Base-by-base conservation (phyloP, 2,329 filamentous ascomycete genomes). In the Scorias spongiosa region DNA sequence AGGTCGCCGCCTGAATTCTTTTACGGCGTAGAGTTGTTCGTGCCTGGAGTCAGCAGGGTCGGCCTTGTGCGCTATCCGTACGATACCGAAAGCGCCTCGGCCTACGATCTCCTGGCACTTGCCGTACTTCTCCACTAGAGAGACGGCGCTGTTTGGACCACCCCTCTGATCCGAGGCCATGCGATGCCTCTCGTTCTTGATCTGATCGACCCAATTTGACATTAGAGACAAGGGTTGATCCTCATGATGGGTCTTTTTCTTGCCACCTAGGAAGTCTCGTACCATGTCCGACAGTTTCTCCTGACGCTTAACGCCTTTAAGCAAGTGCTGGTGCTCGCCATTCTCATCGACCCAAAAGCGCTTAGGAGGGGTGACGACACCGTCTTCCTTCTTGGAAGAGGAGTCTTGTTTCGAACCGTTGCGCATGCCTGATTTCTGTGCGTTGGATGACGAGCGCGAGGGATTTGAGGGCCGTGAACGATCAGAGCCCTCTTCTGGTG, bases 81-180 rank as follows among this genome's bases (percentile, higher is more conserved):
- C 91, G 50, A 98, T 93, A 45, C 91, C 91, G 63, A 98, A 98
- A 37, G 91, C 91, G 48, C 91, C 91, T 32, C 89, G 85, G 15
- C 91, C 91, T 18, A 98, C 86, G 29, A 98, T 80, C 63, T 98
- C 91, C 60, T 96, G 89, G 60, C 91, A 96, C 66, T 96, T 96
- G 55, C 91, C 91, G 61, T 98, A 98, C 62, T 96, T 96, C 59
- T 96, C 86, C 1, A 91, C 84, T 41, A 98, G 70, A 1, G 87
- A 87, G 15, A 78, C 78, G 12, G 83, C 81, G 14, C 81, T 73
- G 57, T 81, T 84, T 6, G 81, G 75, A 1, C 81, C 81, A 18
- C 76, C 78, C 61, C 81, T 91, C 66, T 81, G 86, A 55, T 93
- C 85, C 34, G 75, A 67, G 1, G 80, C 79, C 42, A 79, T 63